These are phyloP conservation scores for Hydnomerulius pinastri DNA, from an alignment of 768 basidiomycete genomes.

Conservation along the genomic window DNA sequence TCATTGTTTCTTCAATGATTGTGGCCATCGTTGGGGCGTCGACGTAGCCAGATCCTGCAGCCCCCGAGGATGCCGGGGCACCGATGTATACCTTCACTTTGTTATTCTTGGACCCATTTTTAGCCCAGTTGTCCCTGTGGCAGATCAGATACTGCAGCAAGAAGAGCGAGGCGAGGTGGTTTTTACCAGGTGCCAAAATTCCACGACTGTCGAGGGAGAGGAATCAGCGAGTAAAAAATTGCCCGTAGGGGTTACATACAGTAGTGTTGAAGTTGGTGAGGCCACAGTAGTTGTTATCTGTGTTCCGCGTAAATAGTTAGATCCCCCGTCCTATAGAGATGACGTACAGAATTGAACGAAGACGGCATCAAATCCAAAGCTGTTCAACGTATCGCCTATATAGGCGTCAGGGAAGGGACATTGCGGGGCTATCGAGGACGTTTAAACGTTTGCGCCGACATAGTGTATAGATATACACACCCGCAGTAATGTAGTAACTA, in stretches of 20 bases:
- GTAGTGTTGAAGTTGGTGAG: slow-evolving; percentile 46
- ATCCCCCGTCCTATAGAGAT: not conserved
- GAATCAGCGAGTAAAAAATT: not conserved
- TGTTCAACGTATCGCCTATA: slow-evolving; percentile 43
- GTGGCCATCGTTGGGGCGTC: slow-evolving; percentile 33
- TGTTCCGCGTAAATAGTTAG: not conserved
- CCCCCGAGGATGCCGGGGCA: slow-evolving; percentile 44
- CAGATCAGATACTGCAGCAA: not conserved
- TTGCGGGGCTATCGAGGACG: slow-evolving; percentile 32
- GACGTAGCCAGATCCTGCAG: slow-evolving; percentile 50
- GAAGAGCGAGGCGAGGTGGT: not conserved
- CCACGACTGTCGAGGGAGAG: slow-evolving; percentile 44
- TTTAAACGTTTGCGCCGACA: not conserved
- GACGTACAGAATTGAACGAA: slow-evolving; percentile 51
- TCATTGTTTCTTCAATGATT: slow-evolving; percentile 36
- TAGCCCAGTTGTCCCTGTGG: slow-evolving; percentile 50
- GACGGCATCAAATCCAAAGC: slow-evolving; percentile 47
- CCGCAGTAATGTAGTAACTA: slow-evolving; percentile 48
- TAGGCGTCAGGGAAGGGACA: slow-evolving; percentile 52
- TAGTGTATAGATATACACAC: slow-evolving; percentile 17
- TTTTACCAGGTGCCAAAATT: slow-evolving; percentile 44
- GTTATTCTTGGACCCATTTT: slow-evolving; percentile 43
- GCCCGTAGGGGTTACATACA: slow-evolving; percentile 14
- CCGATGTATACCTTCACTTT: slow-evolving; percentile 53
- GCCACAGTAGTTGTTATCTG: slow-evolving; percentile 53